A percentile compares a stretch with the other conserved stretches of the same genome.
These are phyloP conservation scores for Vitis cinerea DNA, from an alignment of 164 flowering plant genomes.

Conservation along the genomic window DNA sequence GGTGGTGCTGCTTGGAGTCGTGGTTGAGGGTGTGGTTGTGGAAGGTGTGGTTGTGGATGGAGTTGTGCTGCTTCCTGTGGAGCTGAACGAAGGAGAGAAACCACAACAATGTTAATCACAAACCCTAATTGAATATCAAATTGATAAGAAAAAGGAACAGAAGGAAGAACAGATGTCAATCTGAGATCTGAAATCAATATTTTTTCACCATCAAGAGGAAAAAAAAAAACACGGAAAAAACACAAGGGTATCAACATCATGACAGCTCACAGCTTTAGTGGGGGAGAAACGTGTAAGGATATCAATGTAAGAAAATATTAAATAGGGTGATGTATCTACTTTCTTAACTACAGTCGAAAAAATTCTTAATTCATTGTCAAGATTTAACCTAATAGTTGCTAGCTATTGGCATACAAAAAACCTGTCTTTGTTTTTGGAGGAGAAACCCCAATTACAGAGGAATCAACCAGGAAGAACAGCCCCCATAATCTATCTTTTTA, in stretches of 20 bases:
- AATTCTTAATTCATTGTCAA: neutral
- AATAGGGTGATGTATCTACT: neutral
- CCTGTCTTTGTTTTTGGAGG: no score
- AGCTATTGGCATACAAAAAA: neutral
- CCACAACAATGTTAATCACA: neutral
- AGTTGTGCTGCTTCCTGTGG: constrained; percentile 10
- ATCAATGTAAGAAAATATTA: neutral
- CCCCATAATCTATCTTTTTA: no score
- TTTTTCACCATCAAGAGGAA: neutral
- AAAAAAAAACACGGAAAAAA: neutral
- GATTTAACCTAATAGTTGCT: neutral
- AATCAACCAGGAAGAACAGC: no score
- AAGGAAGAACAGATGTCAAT: neutral
- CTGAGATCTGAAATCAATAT: neutral
- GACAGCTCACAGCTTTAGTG: constrained; percentile 20
- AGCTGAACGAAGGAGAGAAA: neutral
- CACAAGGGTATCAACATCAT: constrained; percentile 17
- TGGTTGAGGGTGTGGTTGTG: constrained; percentile 5
- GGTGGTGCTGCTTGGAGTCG: neutral
- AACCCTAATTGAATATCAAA: neutral
- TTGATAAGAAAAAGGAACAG: neutral
- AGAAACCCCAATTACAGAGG: no score
- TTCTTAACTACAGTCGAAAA: neutral
- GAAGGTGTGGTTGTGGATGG: constrained; percentile 8
- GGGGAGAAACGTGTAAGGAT: neutral